These are phyloP conservation scores for Glycine soja DNA, from an alignment of 306 rosid genomes.

Conservation along the genomic window DNA sequence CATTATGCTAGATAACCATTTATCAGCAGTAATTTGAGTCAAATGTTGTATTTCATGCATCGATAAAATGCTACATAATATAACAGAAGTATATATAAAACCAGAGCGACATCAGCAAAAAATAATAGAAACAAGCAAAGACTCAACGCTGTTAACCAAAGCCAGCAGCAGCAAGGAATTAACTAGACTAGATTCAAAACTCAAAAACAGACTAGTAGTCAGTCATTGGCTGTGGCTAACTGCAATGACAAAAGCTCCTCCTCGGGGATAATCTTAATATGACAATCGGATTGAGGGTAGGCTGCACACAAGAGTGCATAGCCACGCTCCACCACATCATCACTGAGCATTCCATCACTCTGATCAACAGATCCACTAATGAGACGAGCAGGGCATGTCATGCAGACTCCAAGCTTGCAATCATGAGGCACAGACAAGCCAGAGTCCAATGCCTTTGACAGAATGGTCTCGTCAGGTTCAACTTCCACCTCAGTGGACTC, in stretches of 20 bases:
- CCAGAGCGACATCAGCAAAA: slow-evolving; percentile 1
- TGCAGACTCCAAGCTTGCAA: slow-evolving; percentile 97
- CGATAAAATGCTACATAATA: background rate
- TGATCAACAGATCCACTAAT: slow-evolving; percentile 83
- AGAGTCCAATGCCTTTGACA: slow-evolving; percentile 72
- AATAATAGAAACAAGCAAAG: slow-evolving; percentile 33
- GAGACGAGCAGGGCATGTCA: slow-evolving; percentile 98
- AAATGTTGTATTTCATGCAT: slow-evolving; percentile 36
- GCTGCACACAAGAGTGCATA: slow-evolving; percentile 76
- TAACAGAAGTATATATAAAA: background rate
- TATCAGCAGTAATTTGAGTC: too few species aligned
- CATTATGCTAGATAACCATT: background rate
- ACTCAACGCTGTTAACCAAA: background rate
- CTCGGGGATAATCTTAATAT: slow-evolving; percentile 73
- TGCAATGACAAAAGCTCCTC: slow-evolving; percentile 88
- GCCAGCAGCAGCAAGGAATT: background rate
- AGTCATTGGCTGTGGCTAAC: slow-evolving; percentile 79
- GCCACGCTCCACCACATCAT: slow-evolving; percentile 92
- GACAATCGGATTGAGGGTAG: slow-evolving; percentile 87
- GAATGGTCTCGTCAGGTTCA: slow-evolving; percentile 50
- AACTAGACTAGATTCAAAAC: too few species aligned
- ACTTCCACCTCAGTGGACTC: slow-evolving; percentile 61
- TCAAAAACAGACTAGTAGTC: slow-evolving; percentile 59
- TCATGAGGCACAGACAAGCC: slow-evolving; percentile 86
- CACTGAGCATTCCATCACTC: slow-evolving; percentile 98